These are phyloP conservation scores for Alternaria postmessia DNA, from an alignment of 2,329 filamentous ascomycete species.

Conservation along the genomic window DNA sequence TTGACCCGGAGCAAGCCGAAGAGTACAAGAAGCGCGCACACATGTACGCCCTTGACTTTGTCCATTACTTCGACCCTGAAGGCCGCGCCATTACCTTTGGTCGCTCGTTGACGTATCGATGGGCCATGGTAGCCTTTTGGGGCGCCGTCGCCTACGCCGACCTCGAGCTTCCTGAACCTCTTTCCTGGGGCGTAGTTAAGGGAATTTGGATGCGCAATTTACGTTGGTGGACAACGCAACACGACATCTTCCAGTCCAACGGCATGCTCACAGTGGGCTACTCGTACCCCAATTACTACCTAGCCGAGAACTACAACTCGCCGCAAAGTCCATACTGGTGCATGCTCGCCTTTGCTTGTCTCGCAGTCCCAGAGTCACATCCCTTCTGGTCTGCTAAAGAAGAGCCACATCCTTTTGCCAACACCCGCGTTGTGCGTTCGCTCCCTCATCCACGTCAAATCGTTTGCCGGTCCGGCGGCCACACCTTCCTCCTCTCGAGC, in stretches of 20 bases:
- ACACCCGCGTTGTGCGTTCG: constrained; percentile 66
- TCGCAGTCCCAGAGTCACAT: constrained; percentile 73
- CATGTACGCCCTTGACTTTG: constrained; percentile 72
- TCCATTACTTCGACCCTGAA: constrained; percentile 78
- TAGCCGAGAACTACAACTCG: constrained; percentile 85
- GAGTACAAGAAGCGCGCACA: constrained; percentile 75
- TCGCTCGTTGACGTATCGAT: constrained; percentile 80
- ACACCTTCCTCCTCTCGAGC: constrained; percentile 74
- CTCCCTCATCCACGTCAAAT: constrained; percentile 77
- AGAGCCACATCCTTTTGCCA: constrained; percentile 64
- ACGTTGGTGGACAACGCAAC: constrained; percentile 80
- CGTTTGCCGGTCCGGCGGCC: constrained; percentile 73
- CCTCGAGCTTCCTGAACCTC: constrained; percentile 73
- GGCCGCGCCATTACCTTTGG: constrained; percentile 79
- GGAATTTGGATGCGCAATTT: constrained; percentile 77
- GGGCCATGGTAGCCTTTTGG: constrained; percentile 87
- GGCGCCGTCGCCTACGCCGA: constrained; percentile 78
- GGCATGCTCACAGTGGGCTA: constrained; percentile 81
- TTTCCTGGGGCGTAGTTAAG: constrained; percentile 82
- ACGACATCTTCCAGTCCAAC: constrained; percentile 76
- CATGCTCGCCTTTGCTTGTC: constrained; percentile 77
- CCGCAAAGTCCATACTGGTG: constrained; percentile 79
- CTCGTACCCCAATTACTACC: constrained; percentile 80
- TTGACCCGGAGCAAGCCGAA: constrained; percentile 69
- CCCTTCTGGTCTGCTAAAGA: constrained; percentile 78